Base-by-base conservation (phyloP, 2,329 filamentous ascomycete species). In the Trichoderma sp. region DNA sequence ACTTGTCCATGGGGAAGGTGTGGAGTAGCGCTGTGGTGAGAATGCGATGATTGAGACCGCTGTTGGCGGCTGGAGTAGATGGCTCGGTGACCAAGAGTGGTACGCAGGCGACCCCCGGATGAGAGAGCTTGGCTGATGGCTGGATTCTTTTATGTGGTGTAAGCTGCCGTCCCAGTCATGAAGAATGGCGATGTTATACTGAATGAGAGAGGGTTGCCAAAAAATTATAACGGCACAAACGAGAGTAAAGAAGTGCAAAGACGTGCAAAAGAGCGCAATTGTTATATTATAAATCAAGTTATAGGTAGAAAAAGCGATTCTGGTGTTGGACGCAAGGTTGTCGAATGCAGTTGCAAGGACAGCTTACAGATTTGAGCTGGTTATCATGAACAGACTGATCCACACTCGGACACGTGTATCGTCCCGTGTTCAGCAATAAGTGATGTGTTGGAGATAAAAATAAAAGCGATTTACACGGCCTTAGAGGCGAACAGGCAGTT, bases 361-460 rank as follows among this genome's bases (percentile, higher is more conserved):
- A 18, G 24, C n/a, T 16, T 18, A 59, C 43, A 21, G 39, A 8
- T 43, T 7, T 43, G 39, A n/a, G 26, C n/a, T 2, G 10, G 8
- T 30, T 26, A 46, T n/a, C 21, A 34, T 34, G 13, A 32, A 32
- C 16, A 39, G 14, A 10, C 7, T 64, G n/a, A 11, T 55, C 16
- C 8, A 39, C 32, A 54, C 60, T 13, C 6, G 37, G 60, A 64
- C 60, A 64, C 60, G 34, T 64, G 60, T 64, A 54, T 64, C 49
- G 60, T 54, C 60, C 21, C 16, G 60, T 63, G 59, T 4, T 39
- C 37, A 39, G 16, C 14, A 39, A 39, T 39, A 11, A 26, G 37
- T 46, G n/a, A 16, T 34, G 32, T 34, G 14, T 46, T 4, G 18
- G 28, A 11, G 10, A 14, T 49, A 24, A 59, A 43, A 26, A 18